Base-by-base conservation (phyloP, 257 asterid genomes). In the Salvia miltiorrhiza region DNA sequence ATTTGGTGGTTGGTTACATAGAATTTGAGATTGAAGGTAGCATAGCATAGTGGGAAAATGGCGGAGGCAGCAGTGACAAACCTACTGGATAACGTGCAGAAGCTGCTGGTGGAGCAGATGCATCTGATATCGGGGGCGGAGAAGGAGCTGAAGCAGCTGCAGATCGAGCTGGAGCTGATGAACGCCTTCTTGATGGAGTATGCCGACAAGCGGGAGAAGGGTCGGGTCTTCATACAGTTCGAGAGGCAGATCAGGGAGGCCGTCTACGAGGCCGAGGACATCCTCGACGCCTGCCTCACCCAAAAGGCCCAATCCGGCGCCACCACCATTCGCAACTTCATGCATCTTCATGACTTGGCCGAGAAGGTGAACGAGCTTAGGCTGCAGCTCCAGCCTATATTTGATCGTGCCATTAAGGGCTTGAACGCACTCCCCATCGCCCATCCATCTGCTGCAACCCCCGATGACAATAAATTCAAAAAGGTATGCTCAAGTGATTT, bases 251-350 rank as follows among this genome's bases (percentile, higher is more conserved):
- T 58, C 9, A 3, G 64, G 11, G 64, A 30, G 26, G 64, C 64
- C 6, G 45, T 58, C 1, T 58, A 58, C 64, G 41, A 58, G 0
- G 64, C 64, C 4, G 64, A 58, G 9, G 64, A 58, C 45, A 33
- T 45, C n/a, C 41, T 58, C 64, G 64, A 58, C 44, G 1, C 64
- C n/a, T 57, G 64, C 26, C 64, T 58, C 28, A 53, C 59, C 3
- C 16, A 4, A 3, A 53, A 53, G 59, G 59, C 59, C 35, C 11
- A 24, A 13, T 5, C 2, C 5, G 17, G 9, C 35, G 9, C n/a
- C n/a, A n/a, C 8, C 8, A 7, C 1, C 9, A 3, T 0, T 4
- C 17, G 4, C 24, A 3, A 2, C 63, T 5, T 32, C 44, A 57
- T 6, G 63, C 30, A 2, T 14, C 13, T 32, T n/a, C n/a, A n/a